Conservation (phyloP, 164 flowering plant genomes). For the Vitis rotundifolia region DNA sequence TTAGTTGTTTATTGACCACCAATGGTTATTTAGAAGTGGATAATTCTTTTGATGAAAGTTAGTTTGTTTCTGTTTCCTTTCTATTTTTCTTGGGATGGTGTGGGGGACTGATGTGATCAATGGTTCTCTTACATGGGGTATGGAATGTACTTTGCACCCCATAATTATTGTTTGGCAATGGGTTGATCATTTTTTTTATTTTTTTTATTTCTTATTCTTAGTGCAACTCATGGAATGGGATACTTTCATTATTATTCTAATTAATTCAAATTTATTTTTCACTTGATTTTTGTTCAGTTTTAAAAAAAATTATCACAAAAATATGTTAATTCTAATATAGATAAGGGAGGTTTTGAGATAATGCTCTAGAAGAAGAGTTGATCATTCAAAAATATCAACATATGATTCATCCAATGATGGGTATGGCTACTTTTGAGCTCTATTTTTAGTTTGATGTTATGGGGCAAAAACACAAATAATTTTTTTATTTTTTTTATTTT, state of each 20-base stretch:
- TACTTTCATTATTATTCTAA: background rate
- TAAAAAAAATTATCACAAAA: background rate
- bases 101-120: no score
- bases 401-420: conserved; percentile 35
- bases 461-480: conserved; percentile 33
- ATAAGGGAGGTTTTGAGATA: conserved; percentile 23
- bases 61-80: background rate
- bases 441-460: conserved; percentile 29
- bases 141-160: no score
- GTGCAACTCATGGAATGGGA: background rate
- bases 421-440: conserved; percentile 40
- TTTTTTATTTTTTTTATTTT: conserved; percentile 31
- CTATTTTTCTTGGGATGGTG: background rate
- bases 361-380: conserved; percentile 81
- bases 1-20: no score
- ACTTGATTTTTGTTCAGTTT: background rate
- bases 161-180: conserved; percentile 5
- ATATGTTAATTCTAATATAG: conserved; percentile 15
- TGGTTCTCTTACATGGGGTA: no score
- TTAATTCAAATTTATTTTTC: background rate
- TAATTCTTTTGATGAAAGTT: background rate
- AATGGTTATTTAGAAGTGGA: no score
- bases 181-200: background rate
- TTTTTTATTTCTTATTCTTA: background rate
- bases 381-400: conserved; percentile 64